phyloP scores from a whole-genome alignment of 768 basidiomycete genomes.

The Pulveroboletus ravenelii region DNA sequence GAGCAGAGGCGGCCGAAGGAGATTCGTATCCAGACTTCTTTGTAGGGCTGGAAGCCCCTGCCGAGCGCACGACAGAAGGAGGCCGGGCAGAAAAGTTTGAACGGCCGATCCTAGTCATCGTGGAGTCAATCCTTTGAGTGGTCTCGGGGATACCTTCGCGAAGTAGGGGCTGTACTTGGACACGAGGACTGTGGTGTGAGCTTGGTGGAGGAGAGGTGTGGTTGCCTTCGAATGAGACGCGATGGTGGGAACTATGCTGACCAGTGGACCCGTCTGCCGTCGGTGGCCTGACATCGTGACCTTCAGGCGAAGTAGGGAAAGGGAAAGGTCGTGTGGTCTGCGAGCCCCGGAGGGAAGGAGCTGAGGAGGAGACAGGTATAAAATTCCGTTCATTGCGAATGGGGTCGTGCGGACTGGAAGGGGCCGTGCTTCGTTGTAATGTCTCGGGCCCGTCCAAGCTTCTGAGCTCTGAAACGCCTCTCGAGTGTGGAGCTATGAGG shows the following conservation, averaged over 20 bases:
- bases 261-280: conserved; percentile 37
- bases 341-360: conserved; percentile 36
- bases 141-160: conserved; percentile 10
- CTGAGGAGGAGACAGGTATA: conserved; percentile 40
- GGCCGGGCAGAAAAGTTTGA: conserved; percentile 8
- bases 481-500: conserved; percentile 7
- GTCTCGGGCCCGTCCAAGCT: conserved; percentile 45
- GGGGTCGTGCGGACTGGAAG: conserved; percentile 31
- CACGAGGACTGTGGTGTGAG: conserved; percentile 31
- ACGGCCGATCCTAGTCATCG: conserved; percentile 3
- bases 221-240: conserved; percentile 50
- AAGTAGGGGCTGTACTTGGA: conserved; percentile 24
- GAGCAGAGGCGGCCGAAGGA: conserved; percentile 25
- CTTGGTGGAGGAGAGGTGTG: conserved; percentile 32
- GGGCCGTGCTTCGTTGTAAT: conserved; percentile 33
- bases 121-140: conserved; percentile 9
- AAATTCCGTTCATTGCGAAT: conserved; percentile 31
- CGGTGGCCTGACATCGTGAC: conserved; percentile 16
- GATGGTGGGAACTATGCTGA: conserved; percentile 44
- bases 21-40: conserved; percentile 26
- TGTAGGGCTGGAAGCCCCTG: conserved; percentile 2
- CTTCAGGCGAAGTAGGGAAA: conserved; percentile 12
- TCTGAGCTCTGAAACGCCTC: conserved; percentile 28
- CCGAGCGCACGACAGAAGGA: conserved; percentile 9
- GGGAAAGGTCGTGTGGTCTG: conserved; percentile 20